Conservation (phyloP, 192 early-diverging fungal genomes). For the Mortierella antarctica region DNA sequence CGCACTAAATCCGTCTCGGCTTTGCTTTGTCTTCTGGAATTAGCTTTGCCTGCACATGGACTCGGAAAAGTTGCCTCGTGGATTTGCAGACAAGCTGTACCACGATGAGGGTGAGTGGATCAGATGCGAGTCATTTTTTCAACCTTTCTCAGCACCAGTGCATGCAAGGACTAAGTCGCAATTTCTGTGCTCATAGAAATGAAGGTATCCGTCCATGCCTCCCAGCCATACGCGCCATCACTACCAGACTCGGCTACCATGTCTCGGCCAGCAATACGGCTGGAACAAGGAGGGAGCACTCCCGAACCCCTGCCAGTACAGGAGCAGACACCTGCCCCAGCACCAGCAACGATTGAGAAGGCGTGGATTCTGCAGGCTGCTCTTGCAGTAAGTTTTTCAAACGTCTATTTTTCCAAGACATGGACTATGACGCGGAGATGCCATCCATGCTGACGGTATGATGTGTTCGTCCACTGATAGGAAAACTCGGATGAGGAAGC, state of each 20-base stretch:
- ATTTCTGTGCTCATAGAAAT: slow-evolving; percentile 21
- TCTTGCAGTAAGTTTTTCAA: slow-evolving; percentile 27
- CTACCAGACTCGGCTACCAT: slow-evolving; percentile 24
- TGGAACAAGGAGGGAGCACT: not conserved
- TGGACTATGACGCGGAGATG: not conserved
- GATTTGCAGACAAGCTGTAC: slow-evolving; percentile 61
- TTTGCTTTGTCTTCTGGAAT: not conserved
- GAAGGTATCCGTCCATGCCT: slow-evolving; percentile 41
- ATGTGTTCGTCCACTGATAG: not conserved
- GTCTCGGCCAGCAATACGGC: not conserved
- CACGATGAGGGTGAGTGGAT: slow-evolving; percentile 51
- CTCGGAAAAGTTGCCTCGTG: slow-evolving; percentile 56
- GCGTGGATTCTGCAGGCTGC: slow-evolving; percentile 50
- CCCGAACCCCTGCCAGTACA: not conserved
- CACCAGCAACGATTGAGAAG: slow-evolving; percentile 23
- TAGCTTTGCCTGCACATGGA: slow-evolving; percentile 48
- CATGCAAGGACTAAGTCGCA: not conserved
- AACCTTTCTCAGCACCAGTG: not conserved
- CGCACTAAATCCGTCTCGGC: no score
- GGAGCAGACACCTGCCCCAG: not conserved
- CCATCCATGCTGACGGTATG: not conserved
- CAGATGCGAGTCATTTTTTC: no score
- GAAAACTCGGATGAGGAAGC: slow-evolving; percentile 48
- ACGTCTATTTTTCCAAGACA: not conserved
- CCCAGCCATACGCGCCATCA: slow-evolving; percentile 24